A percentile compares a stretch with the other conserved stretches of the same genome.
Evolutionary conservation across 805 yeast species (phyloP).

Genomic region (Starmerella asiatica): DNA sequence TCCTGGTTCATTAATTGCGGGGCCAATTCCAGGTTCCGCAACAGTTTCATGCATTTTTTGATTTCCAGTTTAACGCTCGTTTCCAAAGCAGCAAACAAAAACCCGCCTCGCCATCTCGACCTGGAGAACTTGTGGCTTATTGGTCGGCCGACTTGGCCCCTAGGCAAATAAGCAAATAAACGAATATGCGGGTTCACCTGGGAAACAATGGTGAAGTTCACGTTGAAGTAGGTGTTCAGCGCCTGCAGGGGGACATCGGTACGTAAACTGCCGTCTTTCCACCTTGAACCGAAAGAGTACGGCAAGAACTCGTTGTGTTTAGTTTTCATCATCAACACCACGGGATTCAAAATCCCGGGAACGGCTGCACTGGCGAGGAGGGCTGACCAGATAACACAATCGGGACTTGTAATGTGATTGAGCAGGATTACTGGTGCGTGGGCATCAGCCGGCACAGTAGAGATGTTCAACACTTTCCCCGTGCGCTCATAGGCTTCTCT

Average conservation of each 20-base stretch:
- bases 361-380: slow-evolving; percentile 69
- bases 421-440: slow-evolving; percentile 70
- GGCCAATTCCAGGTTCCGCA: slow-evolving; percentile 49
- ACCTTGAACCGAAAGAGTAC: slow-evolving; percentile 58
- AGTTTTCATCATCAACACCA: slow-evolving; percentile 59
- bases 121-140: slow-evolving; percentile 43
- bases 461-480: slow-evolving; percentile 56
- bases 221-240: slow-evolving; percentile 60
- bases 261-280: slow-evolving; percentile 68
- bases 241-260: slow-evolving; percentile 70
- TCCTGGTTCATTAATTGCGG: slow-evolving; percentile 62
- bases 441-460: slow-evolving; percentile 72
- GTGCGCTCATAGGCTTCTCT: slow-evolving; percentile 55
- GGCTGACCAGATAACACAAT: slow-evolving; percentile 71
- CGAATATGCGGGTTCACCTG: slow-evolving; percentile 77
- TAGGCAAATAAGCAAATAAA: slow-evolving; percentile 61
- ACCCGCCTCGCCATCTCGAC: slow-evolving; percentile 59
- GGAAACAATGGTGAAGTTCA: slow-evolving; percentile 60
- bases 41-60: slow-evolving; percentile 59
- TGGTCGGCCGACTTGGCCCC: slow-evolving; percentile 71
- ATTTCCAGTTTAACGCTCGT: slow-evolving; percentile 59
- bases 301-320: slow-evolving; percentile 38
- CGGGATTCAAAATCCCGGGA: slow-evolving; percentile 70
- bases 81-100: slow-evolving; percentile 57
- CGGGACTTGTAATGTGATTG: slow-evolving; percentile 63